Evolutionary conservation across 306 rosid genomes (phyloP), one percentile per base, ranked within the genome.

Genomic region (Sophora flavescens): DNA sequence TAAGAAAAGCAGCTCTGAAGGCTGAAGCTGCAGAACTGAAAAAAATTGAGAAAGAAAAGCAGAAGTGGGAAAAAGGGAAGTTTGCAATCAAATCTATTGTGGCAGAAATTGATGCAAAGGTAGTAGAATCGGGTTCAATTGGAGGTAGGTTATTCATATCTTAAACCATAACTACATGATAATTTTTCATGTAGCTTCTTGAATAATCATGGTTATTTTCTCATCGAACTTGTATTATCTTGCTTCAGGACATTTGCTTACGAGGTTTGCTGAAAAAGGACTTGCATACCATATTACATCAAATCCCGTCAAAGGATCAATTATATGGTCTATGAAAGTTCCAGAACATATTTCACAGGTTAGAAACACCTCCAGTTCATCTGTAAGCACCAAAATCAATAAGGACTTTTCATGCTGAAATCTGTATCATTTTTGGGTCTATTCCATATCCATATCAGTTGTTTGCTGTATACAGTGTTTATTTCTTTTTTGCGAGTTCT

Each of bases 11-110:
- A 73, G 95, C 93, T 65, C 85, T 89, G 68, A 94, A 94, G 89
- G 93, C 91, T 74, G 97, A 94, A 85, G 92, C 88, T 32, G 95
- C 93, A 57, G 92, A 90, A 61, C 64, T 86, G 87, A 94, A 85
- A 80, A 94, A 85, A 76, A 14, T 85, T 32, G 88, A 92, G 84
- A 94, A 89, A 83, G 98, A 94, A 86, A 88, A 65, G 90, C 88
- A 86, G 73, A 92, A 83, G 84, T 92, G 95, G 97, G 97, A 89
- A 72, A 94, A 89, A 28, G 97, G 97, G 76, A 94, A 94, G 86
- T 76, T 86, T 72, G 97, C 98, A 12, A 26, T 85, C 17, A 90
- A 94, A 80, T 89, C 96, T 39, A 86, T 94, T 5, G 96, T 92
- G 68, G 96, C 96, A 68, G 93, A 90, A 77, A 86, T 94, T 75